A percentile compares a stretch with the other conserved stretches of the same genome.
Conservation (phyloP, 139 green algal species). For the Chlamydomonas incerta region DNA sequence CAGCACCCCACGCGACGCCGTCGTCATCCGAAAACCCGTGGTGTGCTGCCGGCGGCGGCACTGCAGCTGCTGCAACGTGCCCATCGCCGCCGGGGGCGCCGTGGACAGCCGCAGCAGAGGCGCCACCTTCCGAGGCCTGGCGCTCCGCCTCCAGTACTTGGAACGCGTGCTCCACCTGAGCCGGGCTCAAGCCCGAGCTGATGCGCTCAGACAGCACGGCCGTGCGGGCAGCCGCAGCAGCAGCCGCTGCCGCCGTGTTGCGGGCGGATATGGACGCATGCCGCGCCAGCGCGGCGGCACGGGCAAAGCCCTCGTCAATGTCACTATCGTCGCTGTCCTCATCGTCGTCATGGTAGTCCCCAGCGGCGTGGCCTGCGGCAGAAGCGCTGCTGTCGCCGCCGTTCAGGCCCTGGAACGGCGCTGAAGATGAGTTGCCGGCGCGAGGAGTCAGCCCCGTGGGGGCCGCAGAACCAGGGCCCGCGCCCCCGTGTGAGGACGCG, state of each 20-base stretch:
- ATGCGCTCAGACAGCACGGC: constrained; percentile 10
- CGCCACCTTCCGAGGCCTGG: too few species aligned
- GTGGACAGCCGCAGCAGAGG: too few species aligned
- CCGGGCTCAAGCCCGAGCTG: background rate
- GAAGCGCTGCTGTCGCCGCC: background rate
- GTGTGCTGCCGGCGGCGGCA: too few species aligned
- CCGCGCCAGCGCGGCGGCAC: background rate
- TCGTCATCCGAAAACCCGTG: too few species aligned
- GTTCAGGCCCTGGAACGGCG: too few species aligned
- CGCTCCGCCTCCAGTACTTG: background rate
- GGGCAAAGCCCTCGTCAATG: background rate
- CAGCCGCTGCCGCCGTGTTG: background rate
- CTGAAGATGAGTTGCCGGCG: too few species aligned
- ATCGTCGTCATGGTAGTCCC: background rate
- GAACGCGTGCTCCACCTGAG: background rate
- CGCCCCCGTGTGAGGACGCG: background rate
- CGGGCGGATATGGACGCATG: background rate
- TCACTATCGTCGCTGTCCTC: constrained; percentile 5
- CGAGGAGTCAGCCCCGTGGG: too few species aligned
- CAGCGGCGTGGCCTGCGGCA: background rate
- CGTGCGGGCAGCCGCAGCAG: background rate
- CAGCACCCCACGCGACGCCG: too few species aligned
- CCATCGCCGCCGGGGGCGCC: too few species aligned
- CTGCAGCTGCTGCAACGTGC: too few species aligned
- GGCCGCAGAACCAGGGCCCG: too few species aligned